These are phyloP conservation scores for Pelargonium nanum DNA, from an alignment of 345 rosid species.

Conservation along the genomic window DNA sequence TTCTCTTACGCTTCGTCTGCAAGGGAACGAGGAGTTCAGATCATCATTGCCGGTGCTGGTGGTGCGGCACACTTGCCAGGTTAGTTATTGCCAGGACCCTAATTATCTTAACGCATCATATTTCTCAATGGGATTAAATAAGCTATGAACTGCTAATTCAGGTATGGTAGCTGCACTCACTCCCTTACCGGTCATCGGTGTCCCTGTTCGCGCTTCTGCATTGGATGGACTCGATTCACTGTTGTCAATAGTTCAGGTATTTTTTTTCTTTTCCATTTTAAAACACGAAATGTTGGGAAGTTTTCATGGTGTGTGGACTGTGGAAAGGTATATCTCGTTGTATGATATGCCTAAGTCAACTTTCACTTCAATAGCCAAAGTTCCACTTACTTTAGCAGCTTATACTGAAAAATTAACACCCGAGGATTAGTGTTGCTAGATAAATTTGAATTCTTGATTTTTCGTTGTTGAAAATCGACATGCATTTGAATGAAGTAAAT, in stretches of 20 bases:
- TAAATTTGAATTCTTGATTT: too few species aligned
- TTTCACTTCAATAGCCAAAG: too few species aligned
- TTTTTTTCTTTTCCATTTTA: background rate
- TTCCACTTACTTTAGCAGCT: too few species aligned
- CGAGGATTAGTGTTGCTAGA: too few species aligned
- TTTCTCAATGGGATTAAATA: background rate
- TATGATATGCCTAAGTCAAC: too few species aligned
- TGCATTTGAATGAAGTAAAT: too few species aligned
- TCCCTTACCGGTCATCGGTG: slow-evolving; percentile 86
- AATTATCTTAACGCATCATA: background rate
- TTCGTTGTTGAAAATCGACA: too few species aligned
- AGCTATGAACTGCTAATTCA: slow-evolving; percentile 17
- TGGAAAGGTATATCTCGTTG: too few species aligned
- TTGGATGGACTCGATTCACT: slow-evolving; percentile 91
- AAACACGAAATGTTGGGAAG: too few species aligned
- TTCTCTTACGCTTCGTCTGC: slow-evolving; percentile 73
- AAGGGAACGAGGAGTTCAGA: slow-evolving; percentile 51
- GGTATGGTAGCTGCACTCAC: slow-evolving; percentile 96
- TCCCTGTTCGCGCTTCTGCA: slow-evolving; percentile 75
- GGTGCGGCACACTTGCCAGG: slow-evolving; percentile 99
- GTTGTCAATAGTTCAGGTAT: slow-evolving; percentile 87
- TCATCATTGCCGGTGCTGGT: slow-evolving; percentile 96
- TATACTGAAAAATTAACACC: too few species aligned
- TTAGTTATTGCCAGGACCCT: slow-evolving; percentile 12
- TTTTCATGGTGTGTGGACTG: background rate